These are phyloP conservation scores for Cydonia oblonga DNA, from an alignment of 331 rosid species.

Conservation along the genomic window DNA sequence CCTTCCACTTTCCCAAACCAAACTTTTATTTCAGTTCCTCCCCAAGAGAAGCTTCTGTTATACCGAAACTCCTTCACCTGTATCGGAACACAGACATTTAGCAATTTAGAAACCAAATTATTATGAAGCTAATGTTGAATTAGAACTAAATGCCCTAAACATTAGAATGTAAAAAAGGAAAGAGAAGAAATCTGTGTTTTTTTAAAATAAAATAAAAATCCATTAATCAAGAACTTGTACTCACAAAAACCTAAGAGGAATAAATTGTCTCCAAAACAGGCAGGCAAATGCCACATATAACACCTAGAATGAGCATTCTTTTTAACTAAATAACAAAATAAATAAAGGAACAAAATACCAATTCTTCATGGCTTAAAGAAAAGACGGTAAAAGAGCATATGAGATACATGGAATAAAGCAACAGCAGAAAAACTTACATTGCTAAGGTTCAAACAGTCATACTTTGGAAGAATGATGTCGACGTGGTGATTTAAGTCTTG, in stretches of 20 bases:
- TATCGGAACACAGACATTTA: conserved; percentile 17
- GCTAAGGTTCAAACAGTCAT: conserved; percentile 64
- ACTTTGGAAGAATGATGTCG: conserved; percentile 73
- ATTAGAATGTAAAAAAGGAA: neutral
- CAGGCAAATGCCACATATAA: neutral
- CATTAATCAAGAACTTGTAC: neutral
- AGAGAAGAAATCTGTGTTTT: neutral
- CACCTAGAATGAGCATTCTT: conserved; percentile 3
- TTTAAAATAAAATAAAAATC: neutral
- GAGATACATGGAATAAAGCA: conserved; percentile 6
- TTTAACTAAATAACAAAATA: neutral
- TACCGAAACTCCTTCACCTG: conserved; percentile 54
- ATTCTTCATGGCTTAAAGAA: neutral
- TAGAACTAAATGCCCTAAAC: neutral
- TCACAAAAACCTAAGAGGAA: neutral
- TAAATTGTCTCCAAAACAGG: neutral
- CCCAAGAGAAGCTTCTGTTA: conserved; percentile 42
- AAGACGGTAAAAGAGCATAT: neutral
- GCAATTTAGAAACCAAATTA: neutral
- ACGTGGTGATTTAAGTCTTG: conserved; percentile 70
- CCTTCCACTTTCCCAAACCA: conserved; percentile 85
- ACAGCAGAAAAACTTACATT: conserved; percentile 47
- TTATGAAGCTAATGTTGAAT: neutral
- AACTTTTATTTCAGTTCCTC: conserved; percentile 65
- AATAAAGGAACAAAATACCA: neutral